These are phyloP conservation scores for Mycena rebaudengoi DNA, from an alignment of 768 basidiomycete genomes.

Conservation along the genomic window DNA sequence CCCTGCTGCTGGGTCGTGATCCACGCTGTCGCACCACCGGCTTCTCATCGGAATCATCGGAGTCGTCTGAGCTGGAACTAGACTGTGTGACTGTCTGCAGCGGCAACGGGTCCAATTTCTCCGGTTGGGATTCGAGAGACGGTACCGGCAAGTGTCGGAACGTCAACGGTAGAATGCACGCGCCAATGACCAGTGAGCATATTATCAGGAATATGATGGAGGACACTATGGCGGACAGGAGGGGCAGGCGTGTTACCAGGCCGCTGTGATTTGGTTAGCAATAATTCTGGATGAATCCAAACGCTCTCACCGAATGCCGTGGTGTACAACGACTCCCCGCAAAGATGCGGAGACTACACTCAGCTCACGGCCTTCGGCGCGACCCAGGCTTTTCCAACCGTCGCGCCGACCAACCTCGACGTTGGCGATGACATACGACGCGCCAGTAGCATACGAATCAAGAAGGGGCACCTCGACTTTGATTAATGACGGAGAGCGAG, in stretches of 20 bases:
- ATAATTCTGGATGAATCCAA: neutral
- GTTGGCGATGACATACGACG: slow-evolving; percentile 59
- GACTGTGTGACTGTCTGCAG: no score
- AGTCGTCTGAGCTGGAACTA: slow-evolving; percentile 23
- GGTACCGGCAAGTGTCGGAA: slow-evolving; percentile 28
- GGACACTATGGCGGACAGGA: slow-evolving; percentile 59
- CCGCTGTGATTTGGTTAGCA: slow-evolving; percentile 54
- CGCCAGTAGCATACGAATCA: slow-evolving; percentile 57
- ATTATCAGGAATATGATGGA: slow-evolving; percentile 57
- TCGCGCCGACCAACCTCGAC: slow-evolving; percentile 82
- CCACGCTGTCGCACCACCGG: neutral
- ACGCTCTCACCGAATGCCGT: slow-evolving; percentile 70
- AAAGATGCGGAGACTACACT: slow-evolving; percentile 70
- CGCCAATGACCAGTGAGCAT: slow-evolving; percentile 53
- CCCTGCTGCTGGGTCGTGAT: slow-evolving; percentile 22
- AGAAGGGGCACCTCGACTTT: slow-evolving; percentile 66
- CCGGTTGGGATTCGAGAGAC: slow-evolving; percentile 10
- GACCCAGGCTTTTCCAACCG: slow-evolving; percentile 73
- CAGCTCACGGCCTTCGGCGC: slow-evolving; percentile 77
- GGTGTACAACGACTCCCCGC: slow-evolving; percentile 67
- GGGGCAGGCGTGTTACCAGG: slow-evolving; percentile 73
- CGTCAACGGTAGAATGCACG: slow-evolving; percentile 60
- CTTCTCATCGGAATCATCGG: slow-evolving; percentile 19
- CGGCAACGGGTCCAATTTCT: slow-evolving; percentile 4
- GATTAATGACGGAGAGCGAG: slow-evolving; percentile 49